phyloP scores from a whole-genome alignment of 2,329 filamentous ascomycete genomes.

The Mariannaea elegans region DNA sequence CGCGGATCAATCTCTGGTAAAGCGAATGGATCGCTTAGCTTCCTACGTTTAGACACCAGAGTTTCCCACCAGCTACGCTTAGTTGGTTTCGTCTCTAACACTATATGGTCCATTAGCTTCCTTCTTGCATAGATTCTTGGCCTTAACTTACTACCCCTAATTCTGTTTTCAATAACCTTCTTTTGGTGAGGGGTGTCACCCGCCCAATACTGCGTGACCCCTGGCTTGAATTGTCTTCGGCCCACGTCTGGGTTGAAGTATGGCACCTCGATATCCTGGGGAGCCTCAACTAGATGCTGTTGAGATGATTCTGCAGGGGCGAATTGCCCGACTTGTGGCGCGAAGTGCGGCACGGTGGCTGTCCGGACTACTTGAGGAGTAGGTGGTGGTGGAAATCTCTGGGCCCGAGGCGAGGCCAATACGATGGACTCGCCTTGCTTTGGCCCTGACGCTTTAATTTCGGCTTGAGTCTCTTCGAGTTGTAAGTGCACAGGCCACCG shows the following conservation, averaged over 20 bases:
- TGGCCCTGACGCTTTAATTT: conserved; percentile 36
- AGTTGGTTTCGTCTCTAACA: conserved; percentile 16
- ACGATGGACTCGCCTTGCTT: background rate
- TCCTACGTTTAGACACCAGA: background rate
- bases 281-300: background rate
- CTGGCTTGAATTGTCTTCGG: conserved; percentile 35
- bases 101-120: conserved; percentile 16
- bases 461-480: conserved; percentile 37
- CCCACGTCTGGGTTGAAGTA: conserved; percentile 27
- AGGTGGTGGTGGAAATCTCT: background rate
- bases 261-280: conserved; percentile 20
- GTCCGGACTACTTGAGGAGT: background rate
- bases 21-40: conserved; percentile 22
- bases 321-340: background rate
- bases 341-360: background rate
- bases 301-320: background rate
- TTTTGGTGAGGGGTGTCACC: conserved; percentile 44
- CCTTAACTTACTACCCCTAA: conserved; percentile 32
- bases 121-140: background rate
- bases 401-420: background rate
- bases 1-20: conserved; percentile 30
- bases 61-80: background rate
- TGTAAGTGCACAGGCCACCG: conserved; percentile 59
- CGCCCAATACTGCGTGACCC: conserved; percentile 38
- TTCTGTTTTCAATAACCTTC: conserved; percentile 33